Conservation (phyloP, 2,329 filamentous ascomycete species). For the Aspergillus sp. region DNA sequence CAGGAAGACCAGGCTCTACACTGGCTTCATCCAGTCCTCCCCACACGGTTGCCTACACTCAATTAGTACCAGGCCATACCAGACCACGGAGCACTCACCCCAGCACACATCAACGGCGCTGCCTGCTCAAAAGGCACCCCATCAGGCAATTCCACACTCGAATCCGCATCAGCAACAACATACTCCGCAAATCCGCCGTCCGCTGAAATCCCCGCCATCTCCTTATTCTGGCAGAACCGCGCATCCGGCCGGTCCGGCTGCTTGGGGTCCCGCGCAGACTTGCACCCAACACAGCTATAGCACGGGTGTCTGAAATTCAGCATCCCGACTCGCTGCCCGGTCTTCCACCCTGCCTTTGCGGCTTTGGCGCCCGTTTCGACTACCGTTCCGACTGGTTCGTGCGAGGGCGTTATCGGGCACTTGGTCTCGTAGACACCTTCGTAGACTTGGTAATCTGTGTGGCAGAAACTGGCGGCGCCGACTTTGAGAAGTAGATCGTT, state of each 20-base stretch:
- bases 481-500: slow-evolving; percentile 14
- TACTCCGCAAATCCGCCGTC: slow-evolving; percentile 16
- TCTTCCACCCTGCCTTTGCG: not conserved
- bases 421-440: slow-evolving; percentile 9
- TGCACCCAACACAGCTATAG: slow-evolving; percentile 4
- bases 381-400: slow-evolving; percentile 12
- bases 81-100: slow-evolving; percentile 2
- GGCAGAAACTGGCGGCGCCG: slow-evolving; percentile 14
- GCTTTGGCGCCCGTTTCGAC: not conserved
- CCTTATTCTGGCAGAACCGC: slow-evolving; percentile 12
- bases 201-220: slow-evolving; percentile 7
- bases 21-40: not conserved
- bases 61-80: not conserved
- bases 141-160: slow-evolving; percentile 6
- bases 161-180: slow-evolving; percentile 11
- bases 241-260: not conserved
- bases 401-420: slow-evolving; percentile 7
- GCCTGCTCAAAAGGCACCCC: slow-evolving; percentile 14
- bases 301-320: slow-evolving; percentile 15
- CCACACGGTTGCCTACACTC: slow-evolving; percentile 10
- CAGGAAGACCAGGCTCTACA: not conserved
- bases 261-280: not conserved
- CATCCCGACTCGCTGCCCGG: slow-evolving; percentile 9
- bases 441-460: slow-evolving; percentile 15
- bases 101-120: slow-evolving; percentile 16